Base-by-base conservation (phyloP, 352 stramenopile genomes). In the Phytophthora citrophthora region DNA sequence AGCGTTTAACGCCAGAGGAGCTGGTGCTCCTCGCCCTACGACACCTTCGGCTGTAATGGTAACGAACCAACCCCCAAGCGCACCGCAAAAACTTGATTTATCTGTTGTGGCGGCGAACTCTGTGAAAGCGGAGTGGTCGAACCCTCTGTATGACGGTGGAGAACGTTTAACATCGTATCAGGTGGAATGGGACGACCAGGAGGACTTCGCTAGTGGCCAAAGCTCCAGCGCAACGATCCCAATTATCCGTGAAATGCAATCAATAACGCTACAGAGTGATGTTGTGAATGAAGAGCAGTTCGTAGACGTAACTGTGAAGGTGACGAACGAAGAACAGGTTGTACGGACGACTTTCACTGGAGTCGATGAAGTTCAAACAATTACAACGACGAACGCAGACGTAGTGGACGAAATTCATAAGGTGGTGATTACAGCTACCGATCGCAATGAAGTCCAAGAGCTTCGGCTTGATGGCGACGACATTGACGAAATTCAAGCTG, bases 241-340 rank as follows among this genome's bases (percentile, higher is more conserved):
- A 2, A 91, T 98, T 36, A 76, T 98, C 36, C 93, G 89, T 44
- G 96, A 99, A 61, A 86, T 98, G 31, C 92, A 99, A 55, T 79
- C 81, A 2, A 32, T 99, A 12, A 74, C 86, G 13, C 57, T 98
- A 4, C 81, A 79, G 23, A 87, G 68, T 15, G 76, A 90, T 20
- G 83, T 98, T 7, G 75, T 97, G 5, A 93, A 96, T 44, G 97
- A 98, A 74, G 90, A 97, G 46, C 96, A 99, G 61, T 90, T 89
- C 46, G 88, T 99, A 5, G 82, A 96, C 61, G 94, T 90, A 0
- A 97, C 93, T 0, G 91, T 98, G 8, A 79, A 96, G 53, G 96
- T 99, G 11, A 95, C 83, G 13, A 99, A 99, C 66, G 97, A 99
- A 69, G 73, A 96, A 7, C 96, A 99, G 67, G 96, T 95, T 6